These are phyloP conservation scores for Dendrobium officinale DNA, from an alignment of 106 monocot genomes.

Conservation along the genomic window DNA sequence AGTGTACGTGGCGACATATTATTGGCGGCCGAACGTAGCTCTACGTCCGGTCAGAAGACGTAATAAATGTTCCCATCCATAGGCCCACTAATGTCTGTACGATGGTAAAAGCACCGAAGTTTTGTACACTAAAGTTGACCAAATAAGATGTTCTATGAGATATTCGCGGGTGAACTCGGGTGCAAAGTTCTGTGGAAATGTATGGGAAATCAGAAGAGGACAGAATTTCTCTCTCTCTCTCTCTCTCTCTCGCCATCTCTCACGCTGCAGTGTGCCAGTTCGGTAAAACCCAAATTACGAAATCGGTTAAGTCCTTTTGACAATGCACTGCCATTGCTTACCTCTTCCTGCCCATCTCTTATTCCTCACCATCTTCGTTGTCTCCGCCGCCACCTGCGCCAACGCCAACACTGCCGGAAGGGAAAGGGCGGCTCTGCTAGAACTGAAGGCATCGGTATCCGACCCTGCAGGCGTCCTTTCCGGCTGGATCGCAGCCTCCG, in stretches of 20 bases:
- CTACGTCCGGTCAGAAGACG: too few relatives aligned
- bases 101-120: too few relatives aligned
- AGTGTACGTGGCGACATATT: too few relatives aligned
- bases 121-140: too few relatives aligned
- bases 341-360: neutral
- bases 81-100: too few relatives aligned
- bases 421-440: neutral
- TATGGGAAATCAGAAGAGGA: too few relatives aligned
- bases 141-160: too few relatives aligned
- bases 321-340: neutral
- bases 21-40: too few relatives aligned
- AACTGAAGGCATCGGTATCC: neutral
- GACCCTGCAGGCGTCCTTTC: neutral
- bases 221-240: too few relatives aligned
- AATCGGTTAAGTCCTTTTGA: neutral
- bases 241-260: neutral
- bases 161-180: too few relatives aligned
- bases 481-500: neutral
- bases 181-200: too few relatives aligned
- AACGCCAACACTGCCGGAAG: neutral
- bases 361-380: neutral
- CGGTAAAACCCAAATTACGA: neutral
- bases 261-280: neutral
- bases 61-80: too few relatives aligned
- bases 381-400: neutral